Evolutionary conservation across 768 basidiomycete species (phyloP).

Genomic region (Phaffia tasmanica): DNA sequence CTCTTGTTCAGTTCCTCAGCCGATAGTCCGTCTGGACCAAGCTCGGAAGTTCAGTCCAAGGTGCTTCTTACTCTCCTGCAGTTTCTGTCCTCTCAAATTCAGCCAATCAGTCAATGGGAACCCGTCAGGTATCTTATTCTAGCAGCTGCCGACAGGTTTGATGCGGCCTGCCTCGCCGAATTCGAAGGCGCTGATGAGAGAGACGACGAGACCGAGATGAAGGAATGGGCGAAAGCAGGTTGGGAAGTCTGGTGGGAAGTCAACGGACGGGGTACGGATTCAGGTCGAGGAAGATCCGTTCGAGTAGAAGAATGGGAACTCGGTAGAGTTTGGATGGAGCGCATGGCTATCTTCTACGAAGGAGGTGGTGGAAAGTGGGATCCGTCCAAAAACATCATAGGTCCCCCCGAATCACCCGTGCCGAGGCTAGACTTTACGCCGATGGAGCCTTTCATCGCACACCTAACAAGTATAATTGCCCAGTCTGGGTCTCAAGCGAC

Average conservation of each 20-base stretch:
- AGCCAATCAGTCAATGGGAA: slow-evolving; percentile 61
- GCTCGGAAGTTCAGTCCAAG: slow-evolving; percentile 48
- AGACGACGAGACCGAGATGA: slow-evolving; percentile 64
- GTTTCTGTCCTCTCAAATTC: slow-evolving; percentile 60
- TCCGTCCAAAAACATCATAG: slow-evolving; percentile 57
- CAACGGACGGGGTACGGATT: neutral
- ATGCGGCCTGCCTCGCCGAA: slow-evolving; percentile 67
- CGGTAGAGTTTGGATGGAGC: slow-evolving; percentile 90
- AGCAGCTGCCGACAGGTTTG: slow-evolving; percentile 75
- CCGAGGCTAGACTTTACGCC: slow-evolving; percentile 69
- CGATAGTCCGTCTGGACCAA: slow-evolving; percentile 38
- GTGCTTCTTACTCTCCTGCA: slow-evolving; percentile 58
- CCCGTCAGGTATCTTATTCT: slow-evolving; percentile 55
- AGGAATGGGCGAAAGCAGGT: slow-evolving; percentile 64
- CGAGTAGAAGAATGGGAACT: slow-evolving; percentile 64
- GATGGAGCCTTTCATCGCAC: slow-evolving; percentile 82
- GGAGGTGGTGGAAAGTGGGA: slow-evolving; percentile 53
- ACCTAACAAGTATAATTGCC: slow-evolving; percentile 43
- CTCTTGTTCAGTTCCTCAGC: slow-evolving; percentile 42
- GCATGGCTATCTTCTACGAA: slow-evolving; percentile 86
- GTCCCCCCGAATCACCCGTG: slow-evolving; percentile 14
- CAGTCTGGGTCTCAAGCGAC: slow-evolving; percentile 66
- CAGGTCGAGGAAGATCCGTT: slow-evolving; percentile 7
- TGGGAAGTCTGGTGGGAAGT: slow-evolving; percentile 60
- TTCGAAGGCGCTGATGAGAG: slow-evolving; percentile 78